A percentile compares a stretch with the other conserved stretches of the same genome.
Conservation (phyloP, 2,329 filamentous ascomycete species). For the Neobulgaria alba region DNA sequence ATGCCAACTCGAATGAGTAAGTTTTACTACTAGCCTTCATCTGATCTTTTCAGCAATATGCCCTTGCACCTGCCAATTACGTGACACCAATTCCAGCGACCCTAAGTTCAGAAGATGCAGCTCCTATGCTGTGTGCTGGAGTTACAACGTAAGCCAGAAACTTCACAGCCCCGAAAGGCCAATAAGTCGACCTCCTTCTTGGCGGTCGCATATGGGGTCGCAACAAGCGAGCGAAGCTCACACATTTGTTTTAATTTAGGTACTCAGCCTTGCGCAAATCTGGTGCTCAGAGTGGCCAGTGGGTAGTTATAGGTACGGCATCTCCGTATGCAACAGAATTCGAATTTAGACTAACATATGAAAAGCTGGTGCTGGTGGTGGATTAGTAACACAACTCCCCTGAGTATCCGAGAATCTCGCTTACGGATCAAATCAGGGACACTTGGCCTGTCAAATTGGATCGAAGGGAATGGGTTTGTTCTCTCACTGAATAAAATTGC, state of each 20-base stretch:
- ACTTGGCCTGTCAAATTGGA: slow-evolving; percentile 54
- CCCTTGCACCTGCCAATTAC: slow-evolving; percentile 54
- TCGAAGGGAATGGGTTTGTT: neutral
- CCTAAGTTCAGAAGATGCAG: slow-evolving; percentile 50
- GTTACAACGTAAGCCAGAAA: slow-evolving; percentile 44
- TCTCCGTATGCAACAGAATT: slow-evolving; percentile 6
- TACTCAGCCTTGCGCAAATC: slow-evolving; percentile 57
- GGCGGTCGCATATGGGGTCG: slow-evolving; percentile 17
- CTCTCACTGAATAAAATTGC: slow-evolving; percentile 4
- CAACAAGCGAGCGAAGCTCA: slow-evolving; percentile 22
- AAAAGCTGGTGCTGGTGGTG: slow-evolving; percentile 48
- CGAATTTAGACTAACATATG: slow-evolving; percentile 13
- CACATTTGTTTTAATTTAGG: slow-evolving; percentile 15
- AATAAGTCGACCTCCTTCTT: neutral
- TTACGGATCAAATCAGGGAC: slow-evolving; percentile 34
- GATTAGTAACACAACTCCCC: slow-evolving; percentile 32
- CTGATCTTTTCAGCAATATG: slow-evolving; percentile 38
- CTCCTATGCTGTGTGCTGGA: slow-evolving; percentile 60
- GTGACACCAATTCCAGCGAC: slow-evolving; percentile 60
- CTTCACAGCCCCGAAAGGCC: neutral
- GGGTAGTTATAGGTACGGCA: slow-evolving; percentile 25
- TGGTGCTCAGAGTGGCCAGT: slow-evolving; percentile 37
- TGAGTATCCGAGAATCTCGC: slow-evolving; percentile 2
- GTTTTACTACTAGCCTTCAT: neutral
- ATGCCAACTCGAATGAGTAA: neutral